phyloP scores from a whole-genome alignment of 352 stramenopile genomes.

The Pilasporangium apinafurcum region DNA sequence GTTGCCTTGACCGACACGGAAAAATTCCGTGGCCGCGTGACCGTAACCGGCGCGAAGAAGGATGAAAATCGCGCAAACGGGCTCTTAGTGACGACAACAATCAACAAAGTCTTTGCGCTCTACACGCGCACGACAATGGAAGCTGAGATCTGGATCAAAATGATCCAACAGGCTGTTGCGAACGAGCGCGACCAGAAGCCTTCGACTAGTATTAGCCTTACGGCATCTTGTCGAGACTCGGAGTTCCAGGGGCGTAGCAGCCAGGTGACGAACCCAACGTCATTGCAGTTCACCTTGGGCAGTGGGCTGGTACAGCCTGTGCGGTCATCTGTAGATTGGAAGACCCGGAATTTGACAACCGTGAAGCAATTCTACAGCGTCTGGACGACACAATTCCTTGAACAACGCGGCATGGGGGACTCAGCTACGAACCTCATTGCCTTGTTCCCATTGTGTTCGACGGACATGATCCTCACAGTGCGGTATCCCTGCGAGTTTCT shows the following conservation, averaged over 20 bases:
- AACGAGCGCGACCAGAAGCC: constrained; percentile 45
- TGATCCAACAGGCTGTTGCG: constrained; percentile 72
- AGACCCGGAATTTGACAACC: constrained; percentile 71
- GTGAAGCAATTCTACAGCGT: constrained; percentile 83
- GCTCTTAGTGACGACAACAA: constrained; percentile 80
- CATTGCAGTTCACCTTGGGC: constrained; percentile 8
- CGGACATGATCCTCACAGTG: constrained; percentile 68
- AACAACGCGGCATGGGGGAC: constrained; percentile 40
- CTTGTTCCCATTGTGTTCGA: constrained; percentile 78
- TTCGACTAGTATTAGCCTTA: constrained; percentile 40
- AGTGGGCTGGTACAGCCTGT: constrained; percentile 56
- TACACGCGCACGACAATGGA: constrained; percentile 78
- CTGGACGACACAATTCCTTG: constrained; percentile 70
- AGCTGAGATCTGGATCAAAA: constrained; percentile 81
- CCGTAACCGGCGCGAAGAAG: constrained; percentile 57
- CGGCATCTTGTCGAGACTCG: constrained; percentile 48
- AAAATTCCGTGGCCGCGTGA: constrained; percentile 78
- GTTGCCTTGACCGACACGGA: constrained; percentile 73
- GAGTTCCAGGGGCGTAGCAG: constrained; percentile 26
- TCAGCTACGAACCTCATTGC: constrained; percentile 57
- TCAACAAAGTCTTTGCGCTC: constrained; percentile 83
- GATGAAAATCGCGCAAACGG: constrained; percentile 66
- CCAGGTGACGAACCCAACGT: constrained; percentile 13
- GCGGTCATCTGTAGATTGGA: constrained; percentile 77
- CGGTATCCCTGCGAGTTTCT: constrained; percentile 79